A percentile compares a stretch with the other conserved stretches of the same genome.
Conservation (phyloP, 371 early-diverging fungal species). For the Mucor lusitanicus region DNA sequence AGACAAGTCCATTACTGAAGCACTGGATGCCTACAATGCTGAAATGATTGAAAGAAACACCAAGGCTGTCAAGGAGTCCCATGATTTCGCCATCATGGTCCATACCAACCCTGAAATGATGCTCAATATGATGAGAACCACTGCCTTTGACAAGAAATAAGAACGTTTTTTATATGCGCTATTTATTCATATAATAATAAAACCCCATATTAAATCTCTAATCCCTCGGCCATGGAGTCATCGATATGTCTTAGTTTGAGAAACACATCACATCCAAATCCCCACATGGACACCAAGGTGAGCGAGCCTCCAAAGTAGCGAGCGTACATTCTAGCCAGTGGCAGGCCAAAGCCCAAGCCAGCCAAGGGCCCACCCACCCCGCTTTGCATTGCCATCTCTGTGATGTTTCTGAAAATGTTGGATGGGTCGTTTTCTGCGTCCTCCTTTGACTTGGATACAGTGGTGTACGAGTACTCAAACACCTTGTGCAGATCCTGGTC, state of each 20-base stretch:
- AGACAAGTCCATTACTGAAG: constrained; percentile 19
- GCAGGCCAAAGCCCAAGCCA: constrained; percentile 80
- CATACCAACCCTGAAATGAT: constrained; percentile 5
- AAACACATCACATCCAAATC: constrained; percentile 94
- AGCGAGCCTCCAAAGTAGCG: constrained; percentile 93
- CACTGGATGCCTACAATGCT: constrained; percentile 17
- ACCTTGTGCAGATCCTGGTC: constrained; percentile 74
- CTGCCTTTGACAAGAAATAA: background rate
- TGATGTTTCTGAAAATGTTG: constrained; percentile 63
- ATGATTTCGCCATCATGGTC: constrained; percentile 12
- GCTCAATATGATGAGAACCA: background rate
- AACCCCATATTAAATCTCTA: constrained; percentile 40
- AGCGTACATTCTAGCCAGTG: constrained; percentile 92
- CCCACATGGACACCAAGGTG: constrained; percentile 81
- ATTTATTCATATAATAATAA: too few relatives aligned
- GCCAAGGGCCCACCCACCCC: constrained; percentile 88
- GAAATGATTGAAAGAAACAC: constrained; percentile 30
- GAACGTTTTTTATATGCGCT: too few relatives aligned
- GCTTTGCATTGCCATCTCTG: constrained; percentile 74
- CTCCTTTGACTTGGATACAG: constrained; percentile 69
- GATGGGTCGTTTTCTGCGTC: constrained; percentile 41
- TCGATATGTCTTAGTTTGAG: constrained; percentile 82
- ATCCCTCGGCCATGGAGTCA: constrained; percentile 52
- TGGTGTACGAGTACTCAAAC: constrained; percentile 94
- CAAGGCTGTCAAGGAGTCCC: constrained; percentile 29